Conservation (phyloP, 2,329 filamentous ascomycete genomes). For the Myotisia sp. region DNA sequence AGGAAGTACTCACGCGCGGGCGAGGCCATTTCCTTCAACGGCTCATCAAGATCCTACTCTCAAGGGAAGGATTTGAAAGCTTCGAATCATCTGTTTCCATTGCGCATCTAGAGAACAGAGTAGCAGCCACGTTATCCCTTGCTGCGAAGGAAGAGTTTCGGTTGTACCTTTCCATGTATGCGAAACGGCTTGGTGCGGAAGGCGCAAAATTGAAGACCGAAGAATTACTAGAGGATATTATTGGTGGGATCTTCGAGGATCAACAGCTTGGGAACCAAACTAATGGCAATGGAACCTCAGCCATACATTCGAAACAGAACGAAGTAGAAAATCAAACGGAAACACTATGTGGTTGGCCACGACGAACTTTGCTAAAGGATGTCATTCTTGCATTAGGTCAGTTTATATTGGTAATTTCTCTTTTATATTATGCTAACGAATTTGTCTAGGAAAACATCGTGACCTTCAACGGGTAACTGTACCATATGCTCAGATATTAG, state of each 20-base stretch:
- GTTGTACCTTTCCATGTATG: slow-evolving; percentile 94
- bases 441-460: slow-evolving; percentile 75
- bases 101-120: slow-evolving; percentile 85
- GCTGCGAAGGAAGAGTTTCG: slow-evolving; percentile 85
- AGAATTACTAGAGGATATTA: slow-evolving; percentile 68
- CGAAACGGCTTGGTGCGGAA: slow-evolving; percentile 84
- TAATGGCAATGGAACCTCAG: slow-evolving; percentile 3
- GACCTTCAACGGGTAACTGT: slow-evolving; percentile 91
- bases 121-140: slow-evolving; percentile 74
- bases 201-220: slow-evolving; percentile 79
- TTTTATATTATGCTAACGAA: slow-evolving; percentile 22
- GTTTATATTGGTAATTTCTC: slow-evolving; percentile 22
- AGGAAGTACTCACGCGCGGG: slow-evolving; percentile 79
- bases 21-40: slow-evolving; percentile 82
- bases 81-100: slow-evolving; percentile 87
- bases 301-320: slow-evolving; percentile 23
- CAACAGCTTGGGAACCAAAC: slow-evolving; percentile 36
- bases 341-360: slow-evolving; percentile 78
- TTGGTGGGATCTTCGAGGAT: slow-evolving; percentile 54
- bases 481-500: slow-evolving; percentile 76
- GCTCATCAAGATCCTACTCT: slow-evolving; percentile 75
- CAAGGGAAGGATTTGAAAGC: slow-evolving; percentile 77
- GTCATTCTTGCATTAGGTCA: slow-evolving; percentile 85
- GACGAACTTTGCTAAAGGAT: slow-evolving; percentile 73
- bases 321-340: slow-evolving; percentile 56